Evolutionary conservation across 768 basidiomycete species (phyloP).

Genomic region (Phanerochaete sordida): DNA sequence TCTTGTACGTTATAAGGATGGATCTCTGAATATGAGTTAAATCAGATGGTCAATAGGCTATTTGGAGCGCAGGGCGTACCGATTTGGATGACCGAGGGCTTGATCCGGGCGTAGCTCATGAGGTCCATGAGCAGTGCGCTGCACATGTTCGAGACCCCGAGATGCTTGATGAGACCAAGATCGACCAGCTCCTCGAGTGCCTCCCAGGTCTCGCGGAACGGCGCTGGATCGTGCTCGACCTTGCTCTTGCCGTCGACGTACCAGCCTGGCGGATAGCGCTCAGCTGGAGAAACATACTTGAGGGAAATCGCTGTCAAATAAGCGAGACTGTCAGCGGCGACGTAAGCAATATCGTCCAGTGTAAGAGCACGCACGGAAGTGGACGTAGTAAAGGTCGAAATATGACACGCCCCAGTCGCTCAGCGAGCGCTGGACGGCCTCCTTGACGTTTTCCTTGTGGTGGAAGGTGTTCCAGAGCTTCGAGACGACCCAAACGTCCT

Average conservation of each 20-base stretch:
- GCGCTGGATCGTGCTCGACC: constrained; percentile 27
- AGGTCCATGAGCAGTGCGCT: constrained; percentile 33
- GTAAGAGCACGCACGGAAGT: constrained; percentile 17
- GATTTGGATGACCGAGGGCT: constrained; percentile 37
- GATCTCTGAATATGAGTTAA: neutral
- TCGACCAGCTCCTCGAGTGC: constrained; percentile 39
- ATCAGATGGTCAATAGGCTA: neutral
- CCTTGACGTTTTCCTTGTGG: constrained; percentile 31
- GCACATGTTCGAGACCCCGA: constrained; percentile 37
- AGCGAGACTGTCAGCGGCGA: constrained; percentile 3
- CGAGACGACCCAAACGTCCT: constrained; percentile 32
- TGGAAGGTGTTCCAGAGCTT: constrained; percentile 41
- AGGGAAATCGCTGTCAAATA: constrained; percentile 35
- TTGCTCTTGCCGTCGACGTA: constrained; percentile 31
- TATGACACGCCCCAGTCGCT: constrained; percentile 37
- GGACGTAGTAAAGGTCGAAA: constrained; percentile 26
- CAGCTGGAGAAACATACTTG: constrained; percentile 33
- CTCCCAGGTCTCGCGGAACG: constrained; percentile 37
- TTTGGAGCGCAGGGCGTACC: constrained; percentile 15
- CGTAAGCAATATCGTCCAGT: no score
- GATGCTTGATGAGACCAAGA: constrained; percentile 33
- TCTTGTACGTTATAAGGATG: constrained; percentile 34
- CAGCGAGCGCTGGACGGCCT: constrained; percentile 30
- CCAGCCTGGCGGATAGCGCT: constrained; percentile 41
- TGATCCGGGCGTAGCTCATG: constrained; percentile 34